phyloP scores from a whole-genome alignment of 148 eudicot genomes.

The Amaranthus palmeri region DNA sequence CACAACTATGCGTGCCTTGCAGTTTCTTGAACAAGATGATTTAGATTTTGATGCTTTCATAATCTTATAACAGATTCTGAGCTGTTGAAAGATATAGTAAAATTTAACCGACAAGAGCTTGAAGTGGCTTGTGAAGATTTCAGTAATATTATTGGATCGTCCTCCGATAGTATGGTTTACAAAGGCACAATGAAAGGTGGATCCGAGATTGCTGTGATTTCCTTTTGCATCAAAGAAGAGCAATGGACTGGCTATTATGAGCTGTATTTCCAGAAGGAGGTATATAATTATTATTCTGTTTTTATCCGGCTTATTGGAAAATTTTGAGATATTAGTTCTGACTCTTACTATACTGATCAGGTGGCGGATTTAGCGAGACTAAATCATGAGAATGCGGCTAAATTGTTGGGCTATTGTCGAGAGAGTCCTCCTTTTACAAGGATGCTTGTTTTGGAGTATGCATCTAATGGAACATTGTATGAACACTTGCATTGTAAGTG shows the following conservation, averaged over 20 bases:
- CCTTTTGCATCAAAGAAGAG: constrained; percentile 89
- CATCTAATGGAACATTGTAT: constrained; percentile 86
- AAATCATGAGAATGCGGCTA: constrained; percentile 75
- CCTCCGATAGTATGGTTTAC: constrained; percentile 76
- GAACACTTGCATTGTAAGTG: constrained; percentile 95
- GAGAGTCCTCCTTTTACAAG: constrained; percentile 82
- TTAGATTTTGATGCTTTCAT: not conserved
- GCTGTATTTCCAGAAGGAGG: constrained; percentile 92
- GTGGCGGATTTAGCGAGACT: constrained; percentile 91
- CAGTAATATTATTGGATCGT: constrained; percentile 93
- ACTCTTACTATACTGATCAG: constrained; percentile 31
- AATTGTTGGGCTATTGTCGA: constrained; percentile 79
- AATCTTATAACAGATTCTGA: constrained; percentile 49
- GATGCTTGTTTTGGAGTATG: constrained; percentile 85
- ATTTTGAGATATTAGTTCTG: not conserved
- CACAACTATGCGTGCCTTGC: not conserved
- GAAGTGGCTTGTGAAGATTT: constrained; percentile 99
- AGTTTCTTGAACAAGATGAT: not conserved
- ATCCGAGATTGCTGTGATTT: constrained; percentile 90
- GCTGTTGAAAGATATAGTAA: constrained; percentile 61
- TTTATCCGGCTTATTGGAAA: not conserved
- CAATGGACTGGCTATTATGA: constrained; percentile 89
- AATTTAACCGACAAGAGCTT: constrained; percentile 76
- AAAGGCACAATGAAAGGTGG: constrained; percentile 91
- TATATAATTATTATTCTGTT: constrained; percentile 17